Base-by-base conservation (phyloP, 164 flowering plant genomes). In the Vitis rotundifolia region DNA sequence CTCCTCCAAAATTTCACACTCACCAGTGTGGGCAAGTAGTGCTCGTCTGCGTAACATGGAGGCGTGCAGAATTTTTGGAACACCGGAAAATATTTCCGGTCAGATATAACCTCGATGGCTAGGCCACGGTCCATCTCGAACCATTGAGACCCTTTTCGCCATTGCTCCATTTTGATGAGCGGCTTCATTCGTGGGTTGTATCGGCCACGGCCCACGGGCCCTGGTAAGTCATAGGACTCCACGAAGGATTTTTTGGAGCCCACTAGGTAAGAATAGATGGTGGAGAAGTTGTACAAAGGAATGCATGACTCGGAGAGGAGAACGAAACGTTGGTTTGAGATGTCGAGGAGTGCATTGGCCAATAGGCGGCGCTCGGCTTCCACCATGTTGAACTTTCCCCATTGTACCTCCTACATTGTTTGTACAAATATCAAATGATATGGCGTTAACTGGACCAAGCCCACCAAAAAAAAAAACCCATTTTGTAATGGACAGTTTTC, bases 101-200 rank as follows among this genome's bases (percentile, higher is more conserved):
- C 82, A 10, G 78, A 63, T 11, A 79, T 66, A 0, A 79, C 66
- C 26, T 59, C 71, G 1, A 64, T 0, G 63, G 85, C 82, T 0
- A 79, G 67, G 4, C 11, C 61, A 0, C 82, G 76, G 66, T 76
- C 80, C 61, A 82, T 54, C 61, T 73, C 80, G 66, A 80, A 76
- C 83, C 83, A 80, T 28, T 80, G 83, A 1, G 83, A 77, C 10
- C 85, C 82, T 60, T 82, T 82, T 3, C 82, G 74, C 80, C 82
- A 79, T 5, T 82, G 72, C 8, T 18, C 8, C 18, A 66, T 50
- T 11, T 4, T 49, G 29, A 79, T 58, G 2, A 3, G 11, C 15
- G 82, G 82, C 29, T 11, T 54, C 80, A 82, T 74, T 12, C 14
- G 48, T 9, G 13, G 44, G 44, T 26, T 71, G 77, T 79, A 82